Evolutionary conservation across 106 monocot species (phyloP).

Genomic region (Xerophyta viscosa): DNA sequence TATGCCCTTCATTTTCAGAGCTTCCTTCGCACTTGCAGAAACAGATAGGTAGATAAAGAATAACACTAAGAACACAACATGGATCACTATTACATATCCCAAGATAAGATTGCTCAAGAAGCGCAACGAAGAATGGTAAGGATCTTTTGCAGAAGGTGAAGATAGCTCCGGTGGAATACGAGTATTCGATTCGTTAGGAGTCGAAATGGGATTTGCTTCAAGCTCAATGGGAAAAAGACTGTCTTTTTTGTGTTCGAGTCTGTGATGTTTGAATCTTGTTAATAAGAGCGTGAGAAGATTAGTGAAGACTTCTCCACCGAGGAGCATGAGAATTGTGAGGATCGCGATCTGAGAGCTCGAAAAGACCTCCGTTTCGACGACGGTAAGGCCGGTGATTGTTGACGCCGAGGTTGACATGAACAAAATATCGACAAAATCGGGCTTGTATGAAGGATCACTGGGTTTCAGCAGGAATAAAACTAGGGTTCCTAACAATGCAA

Average conservation of each 20-base stretch:
- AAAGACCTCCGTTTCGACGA: constrained; percentile 30
- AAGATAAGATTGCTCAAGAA: constrained; percentile 12
- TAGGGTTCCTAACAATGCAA: constrained; percentile 22
- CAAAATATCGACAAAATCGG: constrained; percentile 36
- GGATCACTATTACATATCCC: constrained; percentile 15
- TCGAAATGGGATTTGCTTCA: neutral
- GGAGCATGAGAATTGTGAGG: constrained; percentile 37
- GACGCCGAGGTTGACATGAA: constrained; percentile 42
- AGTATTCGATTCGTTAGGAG: no score
- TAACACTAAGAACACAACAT: constrained; percentile 6
- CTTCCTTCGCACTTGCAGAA: constrained; percentile 14
- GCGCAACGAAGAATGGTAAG: constrained; percentile 1
- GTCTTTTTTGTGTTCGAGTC: neutral
- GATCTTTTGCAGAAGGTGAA: no score
- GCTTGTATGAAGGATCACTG: constrained; percentile 2
- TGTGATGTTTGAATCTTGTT: constrained; percentile 5
- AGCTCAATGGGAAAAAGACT: neutral
- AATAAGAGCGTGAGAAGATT: constrained; percentile 19
- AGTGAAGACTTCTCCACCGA: constrained; percentile 38
- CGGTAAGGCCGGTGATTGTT: constrained; percentile 34
- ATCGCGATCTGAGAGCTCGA: constrained; percentile 41
- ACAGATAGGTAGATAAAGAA: constrained; percentile 13
- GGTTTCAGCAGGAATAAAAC: constrained; percentile 17
- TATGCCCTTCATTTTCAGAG: constrained; percentile 19
- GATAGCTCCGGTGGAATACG: no score